Conservation (phyloP, 768 basidiomycete genomes). For the Suillus placidus region DNA sequence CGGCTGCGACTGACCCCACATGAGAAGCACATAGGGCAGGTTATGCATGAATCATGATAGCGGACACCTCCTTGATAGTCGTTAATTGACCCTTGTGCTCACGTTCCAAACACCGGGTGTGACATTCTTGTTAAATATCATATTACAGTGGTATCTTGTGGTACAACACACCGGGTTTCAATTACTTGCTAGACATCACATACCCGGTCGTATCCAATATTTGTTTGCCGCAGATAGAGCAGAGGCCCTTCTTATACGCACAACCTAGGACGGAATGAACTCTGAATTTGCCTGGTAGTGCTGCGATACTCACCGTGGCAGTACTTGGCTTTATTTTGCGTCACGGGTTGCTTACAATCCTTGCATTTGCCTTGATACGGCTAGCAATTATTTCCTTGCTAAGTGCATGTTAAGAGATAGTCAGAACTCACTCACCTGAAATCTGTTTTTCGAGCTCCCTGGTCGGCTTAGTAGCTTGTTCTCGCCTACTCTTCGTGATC, state of each 20-base stretch:
- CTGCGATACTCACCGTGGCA: constrained; percentile 68
- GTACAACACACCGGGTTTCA: background rate
- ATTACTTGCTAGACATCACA: constrained; percentile 81
- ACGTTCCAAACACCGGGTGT: constrained; percentile 18
- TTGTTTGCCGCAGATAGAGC: constrained; percentile 85
- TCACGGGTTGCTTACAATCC: constrained; percentile 81
- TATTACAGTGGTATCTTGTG: constrained; percentile 28
- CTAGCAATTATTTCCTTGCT: constrained; percentile 38
- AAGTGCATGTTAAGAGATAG: constrained; percentile 17
- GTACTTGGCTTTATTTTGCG: constrained; percentile 87
- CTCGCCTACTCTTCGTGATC: constrained; percentile 79
- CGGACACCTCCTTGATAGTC: constrained; percentile 22
- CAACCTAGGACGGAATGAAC: constrained; percentile 55
- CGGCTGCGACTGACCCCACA: constrained; percentile 27
- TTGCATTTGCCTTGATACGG: constrained; percentile 88
- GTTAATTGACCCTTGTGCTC: background rate
- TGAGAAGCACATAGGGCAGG: constrained; percentile 33
- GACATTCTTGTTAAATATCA: constrained; percentile 10
- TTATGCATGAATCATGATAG: constrained; percentile 28
- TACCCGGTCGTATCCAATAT: constrained; percentile 85
- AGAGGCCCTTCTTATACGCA: constrained; percentile 85
- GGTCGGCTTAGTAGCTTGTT: constrained; percentile 78
- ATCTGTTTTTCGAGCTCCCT: constrained; percentile 74
- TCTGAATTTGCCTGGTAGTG: constrained; percentile 10
- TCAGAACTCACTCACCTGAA: constrained; percentile 54